phyloP scores from a whole-genome alignment of 1,284 basidiomycete genomes.

The Cutaneotrichosporon sp. region DNA sequence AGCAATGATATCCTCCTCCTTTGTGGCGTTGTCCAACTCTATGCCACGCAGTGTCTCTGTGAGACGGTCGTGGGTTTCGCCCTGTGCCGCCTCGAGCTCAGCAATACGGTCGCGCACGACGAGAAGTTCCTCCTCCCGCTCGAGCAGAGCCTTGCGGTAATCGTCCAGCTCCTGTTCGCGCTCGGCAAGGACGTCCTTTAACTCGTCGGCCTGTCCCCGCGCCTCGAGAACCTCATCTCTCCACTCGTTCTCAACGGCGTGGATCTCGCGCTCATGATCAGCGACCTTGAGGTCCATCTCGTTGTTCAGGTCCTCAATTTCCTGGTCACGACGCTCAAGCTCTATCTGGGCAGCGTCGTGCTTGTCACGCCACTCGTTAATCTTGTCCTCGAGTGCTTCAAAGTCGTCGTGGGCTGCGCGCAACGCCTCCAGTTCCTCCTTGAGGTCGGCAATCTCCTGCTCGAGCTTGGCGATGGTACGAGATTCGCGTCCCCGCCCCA shows the following conservation, averaged over 20 bases:
- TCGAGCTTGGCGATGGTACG: constrained; percentile 61
- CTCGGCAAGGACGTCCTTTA: constrained; percentile 41
- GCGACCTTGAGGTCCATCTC: constrained; percentile 44
- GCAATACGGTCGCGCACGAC: constrained; percentile 31
- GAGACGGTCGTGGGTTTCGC: constrained; percentile 42
- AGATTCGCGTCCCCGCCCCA: constrained; percentile 58
- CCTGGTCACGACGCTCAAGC: constrained; percentile 44
- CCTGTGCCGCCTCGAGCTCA: constrained; percentile 39
- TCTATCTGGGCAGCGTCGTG: constrained; percentile 45
- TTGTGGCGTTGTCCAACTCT: constrained; percentile 43
- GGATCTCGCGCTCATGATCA: constrained; percentile 44
- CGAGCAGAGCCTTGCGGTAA: constrained; percentile 28
- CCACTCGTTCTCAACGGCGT: constrained; percentile 45
- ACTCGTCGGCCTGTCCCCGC: constrained; percentile 43
- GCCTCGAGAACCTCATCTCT: constrained; percentile 43
- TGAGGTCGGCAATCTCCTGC: constrained; percentile 48
- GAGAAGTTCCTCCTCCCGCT: constrained; percentile 37
- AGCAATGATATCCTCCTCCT: constrained; percentile 47
- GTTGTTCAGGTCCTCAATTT: constrained; percentile 47
- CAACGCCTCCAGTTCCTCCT: constrained; percentile 30
- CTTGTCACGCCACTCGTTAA: constrained; percentile 46
- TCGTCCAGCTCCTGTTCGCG: constrained; percentile 41
- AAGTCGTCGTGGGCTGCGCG: constrained; percentile 18
- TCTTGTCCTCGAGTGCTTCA: constrained; percentile 44
- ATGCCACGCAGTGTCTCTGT: constrained; percentile 43